Percentiles rank a stretch among this genome's conserved stretches.
phyloP scores from a whole-genome alignment of 331 rosid genomes.

The Acacia concinna region DNA sequence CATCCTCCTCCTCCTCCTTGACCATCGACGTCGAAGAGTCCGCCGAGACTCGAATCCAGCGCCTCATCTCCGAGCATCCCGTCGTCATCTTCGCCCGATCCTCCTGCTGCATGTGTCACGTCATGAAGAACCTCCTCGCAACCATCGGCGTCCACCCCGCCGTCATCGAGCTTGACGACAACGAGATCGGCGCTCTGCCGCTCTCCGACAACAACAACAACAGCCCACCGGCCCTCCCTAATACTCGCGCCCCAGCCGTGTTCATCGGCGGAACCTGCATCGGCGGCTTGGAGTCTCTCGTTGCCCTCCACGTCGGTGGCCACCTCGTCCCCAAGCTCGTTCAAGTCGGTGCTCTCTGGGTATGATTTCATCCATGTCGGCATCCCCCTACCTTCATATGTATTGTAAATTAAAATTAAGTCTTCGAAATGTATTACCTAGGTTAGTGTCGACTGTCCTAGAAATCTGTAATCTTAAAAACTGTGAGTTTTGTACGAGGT shows the following conservation, averaged over 20 bases:
- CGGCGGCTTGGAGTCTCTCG: constrained; percentile 90
- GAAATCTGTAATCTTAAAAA: constrained; percentile 20
- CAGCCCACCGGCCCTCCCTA: constrained; percentile 18
- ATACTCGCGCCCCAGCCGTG: constrained; percentile 48
- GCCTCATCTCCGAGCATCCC: constrained; percentile 85
- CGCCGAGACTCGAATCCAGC: constrained; percentile 70
- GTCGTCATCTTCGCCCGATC: constrained; percentile 87
- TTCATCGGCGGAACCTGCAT: constrained; percentile 81
- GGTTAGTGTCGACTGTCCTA: background rate
- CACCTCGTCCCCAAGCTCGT: constrained; percentile 83
- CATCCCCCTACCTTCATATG: background rate
- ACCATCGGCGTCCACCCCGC: constrained; percentile 90
- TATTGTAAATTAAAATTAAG: background rate
- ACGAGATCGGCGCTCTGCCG: constrained; percentile 73
- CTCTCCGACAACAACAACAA: background rate
- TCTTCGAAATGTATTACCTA: constrained; percentile 31
- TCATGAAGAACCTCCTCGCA: constrained; percentile 91
- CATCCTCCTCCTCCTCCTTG: constrained; percentile 36
- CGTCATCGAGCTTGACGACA: constrained; percentile 82
- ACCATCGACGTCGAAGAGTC: constrained; percentile 88
- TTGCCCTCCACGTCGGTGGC: constrained; percentile 93
- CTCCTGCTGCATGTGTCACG: constrained; percentile 98
- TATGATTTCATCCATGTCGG: constrained; percentile 24
- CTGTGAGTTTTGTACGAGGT: background rate
- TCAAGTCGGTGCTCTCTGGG: constrained; percentile 85